Base-by-base conservation (phyloP, 169 alveolate genomes). In the Besnoitia besnoiti region DNA sequence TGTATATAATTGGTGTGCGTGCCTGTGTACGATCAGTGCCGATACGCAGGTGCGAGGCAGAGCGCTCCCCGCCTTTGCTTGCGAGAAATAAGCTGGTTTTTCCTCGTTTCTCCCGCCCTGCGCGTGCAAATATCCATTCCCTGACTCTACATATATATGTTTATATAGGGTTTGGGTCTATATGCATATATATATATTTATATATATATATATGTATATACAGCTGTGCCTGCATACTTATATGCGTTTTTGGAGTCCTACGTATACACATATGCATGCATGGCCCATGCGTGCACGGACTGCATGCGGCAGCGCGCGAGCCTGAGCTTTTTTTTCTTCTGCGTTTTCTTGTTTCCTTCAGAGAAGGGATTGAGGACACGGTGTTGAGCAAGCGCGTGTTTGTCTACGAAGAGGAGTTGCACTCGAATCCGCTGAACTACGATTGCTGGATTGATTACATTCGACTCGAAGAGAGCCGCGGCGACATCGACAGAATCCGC, bases 401-500 rank as follows among this genome's bases (percentile, higher is more conserved):
- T 91, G 95, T 94, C 33, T 97, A 97, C 92, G 98, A 96, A 62
- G 97, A 95, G 67, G 91, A 96, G 55, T 85, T 98, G 61, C 96
- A 97, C 44, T 93, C 97, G 85, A 94, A 97, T 90, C 97, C 97
- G 49, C 95, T 91, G 92, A 98, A 98, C 95, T 99, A 98, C 96
- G 99, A 99, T 94, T 94, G 96, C 77, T 99, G 99, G 99, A 98
- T 99, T 95, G 99, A 98, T 95, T 98, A 98, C 94, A 95, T 98
- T 19, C 97, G 98, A 89, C 96, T 99, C 93, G 99, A 98, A 95
- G 99, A 98, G 93, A 93, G 96, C 21, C 95, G 97, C 16, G 95
- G 97, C 39, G 95, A 96, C 89, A 88, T 94, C 73, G 96, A 94
- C 42, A 95, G 99, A 73, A 96, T 97, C 3, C 96, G 99, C 91